Base-by-base conservation (phyloP, 2,329 filamentous ascomycete genomes). In the Pestalotiopsis sp. region DNA sequence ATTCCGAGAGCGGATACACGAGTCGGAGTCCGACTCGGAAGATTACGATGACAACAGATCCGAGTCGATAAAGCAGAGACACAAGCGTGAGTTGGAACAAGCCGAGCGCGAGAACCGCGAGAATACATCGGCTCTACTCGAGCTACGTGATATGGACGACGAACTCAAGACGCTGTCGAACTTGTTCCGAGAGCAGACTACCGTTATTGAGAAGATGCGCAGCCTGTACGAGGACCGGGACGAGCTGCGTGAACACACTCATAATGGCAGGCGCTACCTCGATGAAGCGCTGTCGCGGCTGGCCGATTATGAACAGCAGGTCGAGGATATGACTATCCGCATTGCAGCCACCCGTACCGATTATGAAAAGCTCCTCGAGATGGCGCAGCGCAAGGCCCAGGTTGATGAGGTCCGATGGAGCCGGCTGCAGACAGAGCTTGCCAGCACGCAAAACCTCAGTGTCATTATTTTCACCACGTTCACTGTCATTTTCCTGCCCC, bases 381-480 rank as follows among this genome's bases (percentile, higher is more conserved):
- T 91, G 83, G 88, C 90, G 56, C 89, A 91, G 74, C 87, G 89
- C 17, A 88, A 91, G 73, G 88, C 89, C 0, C 89, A 91, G 73
- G 88, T 91, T 1, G 88, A 91, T 73, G 89, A 91, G 75, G 88
- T 90, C 9, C 86, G 88, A 27, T 85, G 90, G 77, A 89, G 88
- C 27, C 82, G 90, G 1, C 80, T 90, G 67, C 87, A 91, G 72
- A 88, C 89, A 1, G 88, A 91, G 71, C 84, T 90, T 0, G 88
- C 89, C 0, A 87, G 86, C 68, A 85, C 86, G 9, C 89, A 91
- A 76, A 89, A 87, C 67, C 82, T 88, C 27, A 88, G 88, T 17
- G 85, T 91, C 68, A 89, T 91, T 86, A 89, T 91, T 70, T 91
- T 91, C 76, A 91, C 88, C 9, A 88, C 83, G 0, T 88, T 88